phyloP scores from a whole-genome alignment of 2,329 filamentous ascomycete genomes.

The Basipetospora chlamydospora region DNA sequence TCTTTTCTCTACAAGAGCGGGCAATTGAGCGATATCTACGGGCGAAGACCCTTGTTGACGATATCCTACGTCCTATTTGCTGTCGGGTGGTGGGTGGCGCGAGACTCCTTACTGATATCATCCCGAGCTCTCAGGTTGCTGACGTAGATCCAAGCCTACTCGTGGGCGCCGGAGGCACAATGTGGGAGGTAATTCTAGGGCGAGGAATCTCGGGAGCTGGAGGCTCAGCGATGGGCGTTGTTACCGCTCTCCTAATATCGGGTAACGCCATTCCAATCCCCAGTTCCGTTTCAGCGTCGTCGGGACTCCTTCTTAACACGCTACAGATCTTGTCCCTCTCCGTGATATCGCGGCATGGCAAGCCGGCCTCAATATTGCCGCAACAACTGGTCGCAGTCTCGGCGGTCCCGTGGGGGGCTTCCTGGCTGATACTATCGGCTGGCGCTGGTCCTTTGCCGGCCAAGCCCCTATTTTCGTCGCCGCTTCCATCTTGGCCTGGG shows the following conservation, averaged over 20 bases:
- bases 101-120: not conserved
- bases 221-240: slow-evolving; percentile 32
- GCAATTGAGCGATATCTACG: slow-evolving; percentile 16
- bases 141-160: slow-evolving; percentile 5
- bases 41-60: slow-evolving; percentile 13
- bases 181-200: slow-evolving; percentile 34
- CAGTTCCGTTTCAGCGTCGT: not conserved
- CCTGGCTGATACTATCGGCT: slow-evolving; percentile 49
- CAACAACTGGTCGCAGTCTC: slow-evolving; percentile 34
- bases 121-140: slow-evolving; percentile 1
- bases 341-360: slow-evolving; percentile 39
- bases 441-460: slow-evolving; percentile 52
- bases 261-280: too few species aligned
- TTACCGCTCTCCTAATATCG: slow-evolving; percentile 37
- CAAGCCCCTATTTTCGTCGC: slow-evolving; percentile 44
- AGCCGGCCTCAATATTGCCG: slow-evolving; percentile 36
- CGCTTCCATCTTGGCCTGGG: slow-evolving; percentile 36
- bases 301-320: not conserved
- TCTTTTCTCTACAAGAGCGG: slow-evolving; percentile 14
- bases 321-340: slow-evolving; percentile 32
- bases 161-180: slow-evolving; percentile 26
- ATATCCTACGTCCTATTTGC: slow-evolving; percentile 16
- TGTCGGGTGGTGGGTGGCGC: slow-evolving; percentile 11
- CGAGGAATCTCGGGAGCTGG: slow-evolving; percentile 37
- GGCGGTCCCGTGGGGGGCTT: slow-evolving; percentile 44